Conservation (phyloP, 2,329 filamentous ascomycete genomes). For the Scytalidium lignicola region DNA sequence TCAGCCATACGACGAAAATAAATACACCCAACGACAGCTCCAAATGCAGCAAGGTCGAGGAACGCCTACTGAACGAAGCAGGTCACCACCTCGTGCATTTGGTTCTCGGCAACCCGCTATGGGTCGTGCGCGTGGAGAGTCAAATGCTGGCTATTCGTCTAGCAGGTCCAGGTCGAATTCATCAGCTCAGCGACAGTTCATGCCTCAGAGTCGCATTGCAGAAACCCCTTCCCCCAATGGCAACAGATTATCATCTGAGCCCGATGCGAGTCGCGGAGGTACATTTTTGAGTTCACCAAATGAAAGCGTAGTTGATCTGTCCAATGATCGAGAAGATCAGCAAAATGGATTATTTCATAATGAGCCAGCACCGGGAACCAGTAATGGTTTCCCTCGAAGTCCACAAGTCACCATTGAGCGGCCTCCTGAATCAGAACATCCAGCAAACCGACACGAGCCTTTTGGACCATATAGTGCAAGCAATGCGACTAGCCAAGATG, state of each 20-base stretch:
- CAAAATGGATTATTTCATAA: constrained; percentile 5
- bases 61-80: constrained; percentile 40
- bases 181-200: constrained; percentile 32
- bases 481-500: constrained; percentile 20
- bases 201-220: constrained; percentile 16
- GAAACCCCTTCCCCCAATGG: constrained; percentile 10
- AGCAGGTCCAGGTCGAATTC: constrained; percentile 44
- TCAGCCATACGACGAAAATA: constrained; percentile 76
- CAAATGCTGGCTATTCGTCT: constrained; percentile 35
- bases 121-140: constrained; percentile 40
- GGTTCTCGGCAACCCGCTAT: constrained; percentile 23
- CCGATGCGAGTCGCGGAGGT: constrained; percentile 5
- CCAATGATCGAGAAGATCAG: constrained; percentile 6
- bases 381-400: constrained; percentile 19
- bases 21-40: constrained; percentile 75
- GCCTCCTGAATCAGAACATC: constrained; percentile 25
- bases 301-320: constrained; percentile 10
- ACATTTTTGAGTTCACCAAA: constrained; percentile 23
- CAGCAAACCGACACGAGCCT: constrained; percentile 16
- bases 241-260: constrained; percentile 5
- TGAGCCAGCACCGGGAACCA: constrained; percentile 14
- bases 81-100: constrained; percentile 21
- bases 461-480: constrained; percentile 8
- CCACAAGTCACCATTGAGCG: constrained; percentile 18
- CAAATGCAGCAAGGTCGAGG: constrained; percentile 74